A percentile compares a stretch with the other conserved stretches of the same genome.
phyloP scores from a whole-genome alignment of 768 basidiomycete species.

The Cantharellus anzutake region DNA sequence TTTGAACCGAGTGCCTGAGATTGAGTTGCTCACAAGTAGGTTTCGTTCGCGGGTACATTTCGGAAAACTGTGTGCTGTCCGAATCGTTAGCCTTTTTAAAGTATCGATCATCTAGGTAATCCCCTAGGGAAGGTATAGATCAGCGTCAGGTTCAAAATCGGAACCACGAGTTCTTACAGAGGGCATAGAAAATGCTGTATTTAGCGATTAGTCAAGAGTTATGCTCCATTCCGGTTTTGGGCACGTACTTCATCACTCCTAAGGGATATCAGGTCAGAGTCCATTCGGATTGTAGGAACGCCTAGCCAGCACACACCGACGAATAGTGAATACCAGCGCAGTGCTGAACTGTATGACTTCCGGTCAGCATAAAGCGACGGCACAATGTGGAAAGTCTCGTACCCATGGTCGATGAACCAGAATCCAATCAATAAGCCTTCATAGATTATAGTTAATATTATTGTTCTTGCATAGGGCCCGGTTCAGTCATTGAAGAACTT shows the following conservation, averaged over 20 bases:
- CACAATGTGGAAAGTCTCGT: constrained; percentile 16
- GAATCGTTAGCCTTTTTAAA: constrained; percentile 91
- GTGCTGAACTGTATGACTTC: constrained; percentile 35
- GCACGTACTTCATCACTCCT: constrained; percentile 52
- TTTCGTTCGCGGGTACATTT: constrained; percentile 49
- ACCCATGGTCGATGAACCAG: constrained; percentile 92
- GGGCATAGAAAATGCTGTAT: constrained; percentile 59
- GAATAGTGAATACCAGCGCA: constrained; percentile 72
- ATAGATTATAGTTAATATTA: constrained; percentile 59
- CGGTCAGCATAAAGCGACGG: not conserved
- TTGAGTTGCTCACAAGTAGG: constrained; percentile 38
- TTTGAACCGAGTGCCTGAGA: not conserved
- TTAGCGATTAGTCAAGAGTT: constrained; percentile 2
- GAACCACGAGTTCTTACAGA: constrained; percentile 35
- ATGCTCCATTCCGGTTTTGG: constrained; percentile 12
- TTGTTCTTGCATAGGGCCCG: constrained; percentile 36
- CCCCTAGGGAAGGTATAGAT: constrained; percentile 33
- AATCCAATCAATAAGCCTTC: constrained; percentile 80
- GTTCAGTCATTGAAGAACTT: not conserved
- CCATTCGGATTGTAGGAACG: not conserved
- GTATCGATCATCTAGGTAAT: constrained; percentile 84
- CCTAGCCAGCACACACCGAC: constrained; percentile 25
- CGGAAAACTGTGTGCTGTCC: constrained; percentile 74
- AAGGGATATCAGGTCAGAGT: constrained; percentile 12
- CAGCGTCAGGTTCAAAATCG: not conserved